These are phyloP conservation scores for Hsuehochloa calcarea DNA, from an alignment of 176 grass and related monocot species.

Conservation along the genomic window DNA sequence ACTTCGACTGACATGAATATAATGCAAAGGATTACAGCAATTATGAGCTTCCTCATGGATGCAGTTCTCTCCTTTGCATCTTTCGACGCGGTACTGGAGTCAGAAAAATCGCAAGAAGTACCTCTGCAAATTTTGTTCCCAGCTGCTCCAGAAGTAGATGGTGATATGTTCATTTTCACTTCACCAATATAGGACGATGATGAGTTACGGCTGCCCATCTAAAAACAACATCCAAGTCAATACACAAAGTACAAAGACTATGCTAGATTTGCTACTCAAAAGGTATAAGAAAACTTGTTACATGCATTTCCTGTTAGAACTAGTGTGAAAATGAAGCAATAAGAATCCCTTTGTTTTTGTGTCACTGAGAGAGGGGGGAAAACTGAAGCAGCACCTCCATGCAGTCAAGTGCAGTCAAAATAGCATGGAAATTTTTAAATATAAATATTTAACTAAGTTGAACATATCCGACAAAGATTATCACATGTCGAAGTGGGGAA, in stretches of 20 bases:
- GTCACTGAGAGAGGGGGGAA: not conserved
- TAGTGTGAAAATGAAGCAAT: not conserved
- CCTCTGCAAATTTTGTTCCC: constrained; percentile 67
- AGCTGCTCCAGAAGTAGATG: constrained; percentile 36
- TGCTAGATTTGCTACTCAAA: not conserved
- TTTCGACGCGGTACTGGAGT: constrained; percentile 44
- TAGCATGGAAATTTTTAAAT: not conserved
- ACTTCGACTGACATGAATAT: constrained; percentile 95
- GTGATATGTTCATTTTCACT: constrained; percentile 65
- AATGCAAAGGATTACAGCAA: constrained; percentile 74
- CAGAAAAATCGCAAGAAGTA: constrained; percentile 63
- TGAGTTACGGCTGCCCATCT: constrained; percentile 68
- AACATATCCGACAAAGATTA: not conserved
- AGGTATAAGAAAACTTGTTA: not conserved
- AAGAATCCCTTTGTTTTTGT: not conserved
- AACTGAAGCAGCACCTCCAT: not conserved
- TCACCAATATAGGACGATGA: constrained; percentile 46
- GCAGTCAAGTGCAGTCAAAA: not conserved
- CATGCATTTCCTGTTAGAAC: not conserved
- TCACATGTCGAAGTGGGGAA: not conserved
- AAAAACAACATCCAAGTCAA: constrained; percentile 32
- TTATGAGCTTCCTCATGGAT: constrained; percentile 83
- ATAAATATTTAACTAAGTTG: not conserved
- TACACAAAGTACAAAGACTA: not conserved
- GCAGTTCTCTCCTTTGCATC: constrained; percentile 64